These are phyloP conservation scores for Cystobasidium onofrii DNA, from an alignment of 768 basidiomycete species.

Conservation along the genomic window DNA sequence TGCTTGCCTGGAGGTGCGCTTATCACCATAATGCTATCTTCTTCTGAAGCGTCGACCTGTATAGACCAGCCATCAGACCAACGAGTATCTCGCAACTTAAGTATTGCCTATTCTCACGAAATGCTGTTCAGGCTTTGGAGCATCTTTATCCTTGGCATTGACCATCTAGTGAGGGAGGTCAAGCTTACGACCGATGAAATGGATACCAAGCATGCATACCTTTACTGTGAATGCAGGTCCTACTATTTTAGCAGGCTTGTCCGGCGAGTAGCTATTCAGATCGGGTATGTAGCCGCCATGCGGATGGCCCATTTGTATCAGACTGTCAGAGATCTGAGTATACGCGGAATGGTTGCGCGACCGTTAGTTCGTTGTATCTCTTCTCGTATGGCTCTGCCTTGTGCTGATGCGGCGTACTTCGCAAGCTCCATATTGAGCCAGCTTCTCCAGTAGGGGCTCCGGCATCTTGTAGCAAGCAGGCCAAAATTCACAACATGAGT, in stretches of 20 bases:
- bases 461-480: too few species aligned
- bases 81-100: background rate
- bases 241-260: constrained; percentile 50
- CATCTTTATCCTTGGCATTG: constrained; percentile 52
- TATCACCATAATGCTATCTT: constrained; percentile 63
- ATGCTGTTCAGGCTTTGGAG: constrained; percentile 62
- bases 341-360: background rate
- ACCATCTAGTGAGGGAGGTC: constrained; percentile 55
- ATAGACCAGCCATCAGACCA: background rate
- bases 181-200: background rate
- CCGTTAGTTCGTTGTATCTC: background rate
- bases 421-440: constrained; percentile 19
- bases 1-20: constrained; percentile 60
- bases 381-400: background rate
- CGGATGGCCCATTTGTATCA: constrained; percentile 64
- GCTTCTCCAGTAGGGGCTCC: background rate
- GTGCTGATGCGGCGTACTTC: background rate
- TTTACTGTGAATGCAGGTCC: constrained; percentile 80
- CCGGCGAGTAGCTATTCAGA: constrained; percentile 48
- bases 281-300: constrained; percentile 77
- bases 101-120: constrained; percentile 52
- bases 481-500: too few species aligned
- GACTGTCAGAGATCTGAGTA: constrained; percentile 68
- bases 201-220: constrained; percentile 34
- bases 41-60: constrained; percentile 57